Conservation (phyloP, 1,284 basidiomycete genomes). For the Caloboletus firmus region DNA sequence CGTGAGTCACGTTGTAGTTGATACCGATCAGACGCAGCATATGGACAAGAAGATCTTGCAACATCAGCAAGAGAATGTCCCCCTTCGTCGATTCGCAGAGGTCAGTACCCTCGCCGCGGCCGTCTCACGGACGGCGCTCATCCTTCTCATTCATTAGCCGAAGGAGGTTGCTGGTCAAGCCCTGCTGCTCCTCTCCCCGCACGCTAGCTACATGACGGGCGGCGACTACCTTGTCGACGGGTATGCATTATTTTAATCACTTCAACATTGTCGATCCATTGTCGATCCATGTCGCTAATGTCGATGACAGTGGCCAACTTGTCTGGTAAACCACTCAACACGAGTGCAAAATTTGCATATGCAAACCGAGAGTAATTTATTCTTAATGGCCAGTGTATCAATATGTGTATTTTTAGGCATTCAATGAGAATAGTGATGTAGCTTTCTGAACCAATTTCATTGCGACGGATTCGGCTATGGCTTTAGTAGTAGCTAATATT, state of each 20-base stretch:
- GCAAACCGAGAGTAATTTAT: neutral
- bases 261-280: too few species aligned
- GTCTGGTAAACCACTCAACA: constrained; percentile 32
- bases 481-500: too few species aligned
- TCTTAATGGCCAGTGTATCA: neutral
- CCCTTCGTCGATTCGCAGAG: constrained; percentile 44
- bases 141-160: constrained; percentile 26
- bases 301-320: constrained; percentile 34
- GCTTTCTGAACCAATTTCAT: neutral
- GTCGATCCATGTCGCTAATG: too few species aligned
- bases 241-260: constrained; percentile 22
- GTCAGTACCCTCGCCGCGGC: constrained; percentile 7
- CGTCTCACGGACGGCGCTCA: neutral
- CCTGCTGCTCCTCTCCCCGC: constrained; percentile 44
- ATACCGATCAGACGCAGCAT: constrained; percentile 39
- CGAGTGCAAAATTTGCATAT: rapidly evolving
- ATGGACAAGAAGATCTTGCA: constrained; percentile 38
- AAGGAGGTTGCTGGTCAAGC: constrained; percentile 46
- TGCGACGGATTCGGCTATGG: neutral
- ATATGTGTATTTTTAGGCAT: constrained; percentile 12
- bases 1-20: constrained; percentile 23
- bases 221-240: constrained; percentile 46
- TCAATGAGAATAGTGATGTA: neutral
- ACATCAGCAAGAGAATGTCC: constrained; percentile 39
- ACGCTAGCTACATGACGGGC: constrained; percentile 46